These are phyloP conservation scores for California macrophylla DNA, from an alignment of 441 rosid species.

Conservation along the genomic window DNA sequence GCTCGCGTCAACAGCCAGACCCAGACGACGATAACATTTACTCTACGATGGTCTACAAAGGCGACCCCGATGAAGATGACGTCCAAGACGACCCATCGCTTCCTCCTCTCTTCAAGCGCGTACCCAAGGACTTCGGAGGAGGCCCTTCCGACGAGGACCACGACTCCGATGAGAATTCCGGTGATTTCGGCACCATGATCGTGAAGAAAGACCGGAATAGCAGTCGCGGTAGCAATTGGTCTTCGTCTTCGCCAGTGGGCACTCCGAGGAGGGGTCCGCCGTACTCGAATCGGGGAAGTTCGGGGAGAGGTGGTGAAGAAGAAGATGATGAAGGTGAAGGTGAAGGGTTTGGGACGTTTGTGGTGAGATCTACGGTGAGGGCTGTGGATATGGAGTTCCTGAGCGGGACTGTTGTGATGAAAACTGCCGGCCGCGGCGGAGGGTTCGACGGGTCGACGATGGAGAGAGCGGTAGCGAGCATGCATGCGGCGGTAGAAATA, in stretches of 20 bases:
- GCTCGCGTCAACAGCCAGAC: constrained; percentile 10
- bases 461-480: constrained; percentile 87
- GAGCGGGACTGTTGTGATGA: constrained; percentile 25
- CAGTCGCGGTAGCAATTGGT: constrained; percentile 18
- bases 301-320: constrained; percentile 35
- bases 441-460: constrained; percentile 37
- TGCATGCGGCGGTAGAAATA: constrained; percentile 43
- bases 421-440: constrained; percentile 21
- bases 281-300: constrained; percentile 15
- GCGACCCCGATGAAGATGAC: constrained; percentile 32
- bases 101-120: constrained; percentile 75
- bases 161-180: constrained; percentile 19
- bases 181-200: constrained; percentile 76
- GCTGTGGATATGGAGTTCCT: constrained; percentile 27
- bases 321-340: constrained; percentile 29
- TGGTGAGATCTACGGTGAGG: constrained; percentile 39
- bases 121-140: constrained; percentile 84
- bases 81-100: constrained; percentile 55
- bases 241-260: constrained; percentile 25
- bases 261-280: constrained; percentile 21
- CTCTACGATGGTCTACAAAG: constrained; percentile 55
- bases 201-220: constrained; percentile 40
- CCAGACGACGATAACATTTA: constrained; percentile 33
- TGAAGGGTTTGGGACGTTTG: constrained; percentile 58
- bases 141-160: constrained; percentile 45